These are phyloP conservation scores for Claviceps sp. DNA, from an alignment of 2,329 filamentous ascomycete genomes.

Conservation along the genomic window DNA sequence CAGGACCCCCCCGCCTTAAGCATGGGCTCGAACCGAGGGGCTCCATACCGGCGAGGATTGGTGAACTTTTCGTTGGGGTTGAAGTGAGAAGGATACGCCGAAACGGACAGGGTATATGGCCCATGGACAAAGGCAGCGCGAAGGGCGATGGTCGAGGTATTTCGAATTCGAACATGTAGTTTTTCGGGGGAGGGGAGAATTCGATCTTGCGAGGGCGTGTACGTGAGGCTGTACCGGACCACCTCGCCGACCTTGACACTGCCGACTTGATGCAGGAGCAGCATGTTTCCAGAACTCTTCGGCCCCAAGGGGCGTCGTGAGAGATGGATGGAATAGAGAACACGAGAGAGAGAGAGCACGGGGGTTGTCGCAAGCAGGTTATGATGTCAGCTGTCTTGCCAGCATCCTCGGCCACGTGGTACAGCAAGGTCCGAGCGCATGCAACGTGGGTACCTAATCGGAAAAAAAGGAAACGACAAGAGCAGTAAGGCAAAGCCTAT, in stretches of 20 bases:
- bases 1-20: constrained; percentile 87
- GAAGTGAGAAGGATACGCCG: constrained; percentile 73
- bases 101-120: constrained; percentile 79
- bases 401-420: background rate
- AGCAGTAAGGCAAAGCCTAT: background rate
- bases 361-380: background rate
- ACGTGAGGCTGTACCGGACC: constrained; percentile 82
- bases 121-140: constrained; percentile 94
- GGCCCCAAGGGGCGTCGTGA: background rate
- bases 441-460: background rate
- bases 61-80: constrained; percentile 69
- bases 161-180: constrained; percentile 79
- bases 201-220: constrained; percentile 77
- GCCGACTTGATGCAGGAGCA: constrained; percentile 82
- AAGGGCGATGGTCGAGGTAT: constrained; percentile 78
- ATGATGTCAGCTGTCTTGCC: background rate
- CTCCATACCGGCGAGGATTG: constrained; percentile 54
- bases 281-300: constrained; percentile 39
- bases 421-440: background rate
- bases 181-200: constrained; percentile 74
- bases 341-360: background rate
- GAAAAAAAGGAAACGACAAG: background rate
- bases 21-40: constrained; percentile 89
- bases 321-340: background rate
- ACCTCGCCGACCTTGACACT: constrained; percentile 91